phyloP scores from a whole-genome alignment of 345 rosid genomes.

The Nephelium lappaceum region DNA sequence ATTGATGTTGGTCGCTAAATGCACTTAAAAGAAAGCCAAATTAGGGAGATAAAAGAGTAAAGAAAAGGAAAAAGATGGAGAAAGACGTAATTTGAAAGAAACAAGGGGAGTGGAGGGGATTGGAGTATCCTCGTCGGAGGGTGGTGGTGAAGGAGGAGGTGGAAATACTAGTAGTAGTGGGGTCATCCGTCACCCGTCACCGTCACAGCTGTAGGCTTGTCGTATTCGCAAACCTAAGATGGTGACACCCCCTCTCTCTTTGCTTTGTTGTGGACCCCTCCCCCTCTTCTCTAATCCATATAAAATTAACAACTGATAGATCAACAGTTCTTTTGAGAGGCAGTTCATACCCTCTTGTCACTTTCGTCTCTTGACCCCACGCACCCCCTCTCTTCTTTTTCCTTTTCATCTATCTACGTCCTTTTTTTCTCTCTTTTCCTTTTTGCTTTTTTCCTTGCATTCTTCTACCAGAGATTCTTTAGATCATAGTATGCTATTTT shows the following conservation, averaged over 20 bases:
- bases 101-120: too few relatives aligned
- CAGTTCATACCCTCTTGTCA: slow-evolving; percentile 19
- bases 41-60: too few relatives aligned
- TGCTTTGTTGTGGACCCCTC: slow-evolving; percentile 29
- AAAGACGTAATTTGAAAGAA: too few relatives aligned
- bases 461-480: neutral
- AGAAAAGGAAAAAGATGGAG: too few relatives aligned
- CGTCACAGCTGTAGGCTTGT: slow-evolving; percentile 49
- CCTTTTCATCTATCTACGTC: too few relatives aligned
- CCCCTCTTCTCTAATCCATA: neutral
- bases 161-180: slow-evolving; percentile 30
- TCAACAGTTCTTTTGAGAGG: slow-evolving; percentile 5
- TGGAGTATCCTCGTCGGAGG: neutral
- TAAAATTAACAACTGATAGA: slow-evolving; percentile 3
- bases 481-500: too few relatives aligned
- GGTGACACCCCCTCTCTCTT: slow-evolving; percentile 18
- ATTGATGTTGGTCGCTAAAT: too few relatives aligned
- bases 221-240: slow-evolving; percentile 34
- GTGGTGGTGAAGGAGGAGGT: neutral
- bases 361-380: slow-evolving; percentile 17
- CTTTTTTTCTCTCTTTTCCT: neutral
- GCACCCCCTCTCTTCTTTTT: neutral
- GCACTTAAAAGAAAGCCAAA: too few relatives aligned
- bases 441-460: neutral
- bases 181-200: slow-evolving; percentile 29